Conservation (phyloP, 2,329 filamentous ascomycete genomes). For the Colletotrichum sp. region DNA sequence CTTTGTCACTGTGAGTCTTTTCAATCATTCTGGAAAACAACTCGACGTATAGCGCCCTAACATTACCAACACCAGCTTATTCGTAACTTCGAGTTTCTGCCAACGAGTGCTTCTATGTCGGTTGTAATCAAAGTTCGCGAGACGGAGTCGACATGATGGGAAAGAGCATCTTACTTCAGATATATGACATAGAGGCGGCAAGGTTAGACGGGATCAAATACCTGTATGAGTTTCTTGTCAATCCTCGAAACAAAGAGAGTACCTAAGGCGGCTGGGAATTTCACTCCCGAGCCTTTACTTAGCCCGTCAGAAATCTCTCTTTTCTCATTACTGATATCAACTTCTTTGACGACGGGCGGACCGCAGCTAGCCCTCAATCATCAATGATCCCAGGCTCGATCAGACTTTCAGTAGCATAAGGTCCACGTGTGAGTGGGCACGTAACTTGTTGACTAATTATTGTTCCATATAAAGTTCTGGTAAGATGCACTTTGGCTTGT, state of each 20-base stretch:
- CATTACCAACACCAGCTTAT: neutral
- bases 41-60: neutral
- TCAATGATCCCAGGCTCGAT: neutral
- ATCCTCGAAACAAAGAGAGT: neutral
- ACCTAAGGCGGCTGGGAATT: neutral
- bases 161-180: neutral
- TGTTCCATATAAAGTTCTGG: neutral
- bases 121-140: neutral
- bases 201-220: neutral
- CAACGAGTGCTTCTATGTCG: neutral
- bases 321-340: neutral
- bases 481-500: neutral
- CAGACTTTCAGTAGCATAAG: neutral
- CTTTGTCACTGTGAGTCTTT: conserved; percentile 41
- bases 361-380: neutral
- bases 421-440: neutral
- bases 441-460: neutral
- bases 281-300: neutral
- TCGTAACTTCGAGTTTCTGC: neutral
- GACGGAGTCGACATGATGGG: neutral
- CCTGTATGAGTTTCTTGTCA: neutral
- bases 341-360: neutral
- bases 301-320: accelerated
- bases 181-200: neutral
- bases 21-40: neutral